Base-by-base conservation (phyloP, 306 rosid species). In the Vicia villosa region DNA sequence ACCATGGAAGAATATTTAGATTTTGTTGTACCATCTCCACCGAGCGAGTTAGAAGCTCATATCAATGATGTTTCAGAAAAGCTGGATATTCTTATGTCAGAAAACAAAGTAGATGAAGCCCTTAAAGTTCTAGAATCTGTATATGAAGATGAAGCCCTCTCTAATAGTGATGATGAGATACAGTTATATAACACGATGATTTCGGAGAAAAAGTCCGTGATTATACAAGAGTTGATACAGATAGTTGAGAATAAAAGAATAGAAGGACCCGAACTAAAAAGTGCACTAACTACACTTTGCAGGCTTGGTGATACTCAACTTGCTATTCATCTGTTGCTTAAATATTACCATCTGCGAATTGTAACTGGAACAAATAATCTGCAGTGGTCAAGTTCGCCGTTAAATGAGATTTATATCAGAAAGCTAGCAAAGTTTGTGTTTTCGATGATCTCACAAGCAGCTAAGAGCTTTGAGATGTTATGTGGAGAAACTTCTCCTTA, bases 381-480 rank as follows among this genome's bases (percentile, higher is more conserved):
- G 65, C 77, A 80, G 66, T 17, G 75, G 66, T 78, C 85, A 26
- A 79, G 41, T 42, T 71, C 82, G 5, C 76, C 79, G 51, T 73
- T 78, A 4, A 34, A 63, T 70, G 89, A 68, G 67, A 62, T 10
- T 22, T 81, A 84, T 37, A 69, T 83, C 8, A 84, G 75, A 71
- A 86, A 83, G 49, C 82, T 86, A 63, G 85, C 92, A 16, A 84
- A 75, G 76, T 66, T 82, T 66, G 86, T 88, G 62, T 91, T 91
- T 69, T 86, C 95, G 38, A 68, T 80, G 86, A 84, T 91, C 74
- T 81, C 90, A 66, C 95, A 83, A 83, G 88, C 90, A 0, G 87
- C 86, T 11, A 86, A 63, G 69, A 81, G 87, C 68, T 83, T 91
- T 72, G 74, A 46, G 50, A 81, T 62, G 79, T 71, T 91, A 57